phyloP scores from a whole-genome alignment of 164 flowering plant genomes.

The Magnolia sinica region DNA sequence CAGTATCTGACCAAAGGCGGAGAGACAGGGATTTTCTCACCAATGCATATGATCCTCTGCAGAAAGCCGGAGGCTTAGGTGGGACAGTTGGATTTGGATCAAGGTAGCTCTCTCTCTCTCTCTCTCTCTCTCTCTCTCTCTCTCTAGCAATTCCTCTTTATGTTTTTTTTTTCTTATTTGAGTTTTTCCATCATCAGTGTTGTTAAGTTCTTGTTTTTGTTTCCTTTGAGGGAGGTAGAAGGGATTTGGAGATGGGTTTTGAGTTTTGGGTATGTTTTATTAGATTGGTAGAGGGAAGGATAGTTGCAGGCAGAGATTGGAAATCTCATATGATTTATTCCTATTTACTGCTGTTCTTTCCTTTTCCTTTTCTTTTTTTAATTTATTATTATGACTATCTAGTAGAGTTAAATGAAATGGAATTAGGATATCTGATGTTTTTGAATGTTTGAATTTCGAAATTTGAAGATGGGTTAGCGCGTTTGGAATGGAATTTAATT shows the following conservation, averaged over 20 bases:
- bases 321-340: not conserved
- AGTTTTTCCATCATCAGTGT: too few relatives aligned
- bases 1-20: slow-evolving; percentile 71
- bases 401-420: not conserved
- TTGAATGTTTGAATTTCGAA: not conserved
- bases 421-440: not conserved
- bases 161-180: too few relatives aligned
- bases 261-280: not conserved
- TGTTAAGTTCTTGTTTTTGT: not conserved
- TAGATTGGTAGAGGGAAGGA: too few relatives aligned
- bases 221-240: not conserved
- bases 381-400: not conserved
- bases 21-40: slow-evolving; percentile 72
- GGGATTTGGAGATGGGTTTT: not conserved
- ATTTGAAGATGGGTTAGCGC: not conserved
- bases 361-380: not conserved
- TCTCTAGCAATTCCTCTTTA: not conserved
- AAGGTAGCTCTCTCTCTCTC: not conserved
- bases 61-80: slow-evolving; percentile 47
- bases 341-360: not conserved
- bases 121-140: not conserved
- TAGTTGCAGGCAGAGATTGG: not conserved
- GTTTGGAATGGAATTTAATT: not conserved
- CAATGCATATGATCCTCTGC: slow-evolving; percentile 88
- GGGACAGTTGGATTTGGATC: not conserved